A percentile compares a stretch with the other conserved stretches of the same genome.
Evolutionary conservation across 2,329 filamentous ascomycete genomes (phyloP).

Genomic region (Macrophomina tecta): DNA sequence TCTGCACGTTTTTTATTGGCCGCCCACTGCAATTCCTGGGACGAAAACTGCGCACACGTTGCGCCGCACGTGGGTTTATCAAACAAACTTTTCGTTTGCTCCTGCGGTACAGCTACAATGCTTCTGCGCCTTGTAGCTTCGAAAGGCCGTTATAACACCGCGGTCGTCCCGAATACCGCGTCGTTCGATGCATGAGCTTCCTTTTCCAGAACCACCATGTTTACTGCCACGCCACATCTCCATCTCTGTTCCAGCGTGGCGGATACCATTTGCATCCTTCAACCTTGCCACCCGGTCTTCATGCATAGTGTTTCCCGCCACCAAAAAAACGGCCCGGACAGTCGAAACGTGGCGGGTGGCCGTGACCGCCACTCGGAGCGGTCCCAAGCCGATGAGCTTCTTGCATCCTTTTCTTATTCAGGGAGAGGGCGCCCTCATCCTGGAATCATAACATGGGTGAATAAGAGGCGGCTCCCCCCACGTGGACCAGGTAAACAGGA

Average conservation of each 20-base stretch:
- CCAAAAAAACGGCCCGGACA: slow-evolving; percentile 12
- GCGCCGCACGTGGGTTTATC: slow-evolving; percentile 7
- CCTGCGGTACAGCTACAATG: neutral
- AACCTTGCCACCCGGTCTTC: neutral
- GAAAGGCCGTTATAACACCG: neutral
- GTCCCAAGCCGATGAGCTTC: neutral
- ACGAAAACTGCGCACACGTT: no score
- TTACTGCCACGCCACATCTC: neutral
- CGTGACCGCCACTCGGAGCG: slow-evolving; percentile 11
- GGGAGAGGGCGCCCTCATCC: neutral
- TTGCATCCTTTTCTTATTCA: neutral
- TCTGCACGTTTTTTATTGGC: neutral
- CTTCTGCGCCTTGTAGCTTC: neutral
- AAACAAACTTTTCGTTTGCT: neutral
- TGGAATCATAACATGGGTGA: neutral
- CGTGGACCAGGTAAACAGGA: neutral
- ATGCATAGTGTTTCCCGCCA: neutral
- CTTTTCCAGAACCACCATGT: neutral
- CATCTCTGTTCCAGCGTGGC: neutral
- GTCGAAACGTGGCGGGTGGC: slow-evolving; percentile 8
- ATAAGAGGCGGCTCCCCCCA: slow-evolving; percentile 5
- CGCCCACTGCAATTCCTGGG: neutral
- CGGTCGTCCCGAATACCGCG: neutral
- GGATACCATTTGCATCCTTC: neutral
- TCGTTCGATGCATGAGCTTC: slow-evolving; percentile 1